Conservation (phyloP, 352 stramenopile genomes). For the Globisporangium alternatum region DNA sequence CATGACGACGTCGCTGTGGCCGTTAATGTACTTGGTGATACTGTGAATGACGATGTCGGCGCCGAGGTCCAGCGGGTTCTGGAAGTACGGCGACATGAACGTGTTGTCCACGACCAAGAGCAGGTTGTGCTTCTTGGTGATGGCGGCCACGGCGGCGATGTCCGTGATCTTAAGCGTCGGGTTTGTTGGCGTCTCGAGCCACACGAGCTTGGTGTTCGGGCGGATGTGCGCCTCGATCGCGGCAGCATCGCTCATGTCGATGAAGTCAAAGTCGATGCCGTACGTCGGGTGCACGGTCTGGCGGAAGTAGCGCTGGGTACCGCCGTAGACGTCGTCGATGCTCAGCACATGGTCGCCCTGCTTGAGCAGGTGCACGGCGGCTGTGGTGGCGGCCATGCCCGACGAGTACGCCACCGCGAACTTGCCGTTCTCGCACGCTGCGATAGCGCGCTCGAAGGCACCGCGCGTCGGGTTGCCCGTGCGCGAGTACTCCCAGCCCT, state of each 20-base stretch:
- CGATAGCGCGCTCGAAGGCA: conserved; percentile 92
- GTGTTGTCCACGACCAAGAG: conserved; percentile 94
- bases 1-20: conserved; percentile 93
- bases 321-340: conserved; percentile 95
- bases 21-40: conserved; percentile 96
- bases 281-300: conserved; percentile 90
- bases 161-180: conserved; percentile 95
- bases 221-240: conserved; percentile 80
- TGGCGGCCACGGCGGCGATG: conserved; percentile 86
- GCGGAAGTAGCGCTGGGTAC: conserved; percentile 93
- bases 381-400: conserved; percentile 89
- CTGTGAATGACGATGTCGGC: conserved; percentile 93
- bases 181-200: conserved; percentile 93
- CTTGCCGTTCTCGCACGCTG: conserved; percentile 90
- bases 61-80: conserved; percentile 90
- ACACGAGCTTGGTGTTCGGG: conserved; percentile 93
- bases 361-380: conserved; percentile 86
- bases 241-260: conserved; percentile 89
- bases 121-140: conserved; percentile 87
- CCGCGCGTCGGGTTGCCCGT: conserved; percentile 95
- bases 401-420: conserved; percentile 87
- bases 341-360: conserved; percentile 94
- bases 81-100: conserved; percentile 93
- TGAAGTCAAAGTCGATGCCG: conserved; percentile 92
- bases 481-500: conserved; percentile 95